phyloP scores from a whole-genome alignment of 1,139 yeast genomes.

The Chernovozyma aurita region DNA sequence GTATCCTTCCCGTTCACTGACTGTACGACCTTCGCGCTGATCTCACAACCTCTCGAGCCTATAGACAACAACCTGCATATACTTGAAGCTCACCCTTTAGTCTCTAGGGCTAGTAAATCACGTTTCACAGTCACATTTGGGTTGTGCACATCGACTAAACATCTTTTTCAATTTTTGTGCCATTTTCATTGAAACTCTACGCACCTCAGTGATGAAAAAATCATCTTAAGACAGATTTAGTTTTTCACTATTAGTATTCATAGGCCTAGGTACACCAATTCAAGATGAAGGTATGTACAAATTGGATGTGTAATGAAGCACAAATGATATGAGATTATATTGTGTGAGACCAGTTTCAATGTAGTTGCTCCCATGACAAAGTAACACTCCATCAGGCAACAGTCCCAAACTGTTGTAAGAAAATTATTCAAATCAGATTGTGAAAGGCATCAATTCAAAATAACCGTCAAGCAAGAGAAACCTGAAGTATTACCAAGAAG shows the following conservation, averaged over 20 bases:
- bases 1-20: too few relatives aligned
- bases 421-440: too few relatives aligned
- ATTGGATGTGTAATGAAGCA: neutral
- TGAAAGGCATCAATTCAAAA: too few relatives aligned
- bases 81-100: too few relatives aligned
- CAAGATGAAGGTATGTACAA: constrained; percentile 36
- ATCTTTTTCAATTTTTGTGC: constrained; percentile 4
- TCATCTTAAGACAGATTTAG: constrained; percentile 5
- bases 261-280: constrained; percentile 28
- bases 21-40: too few relatives aligned
- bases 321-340: neutral
- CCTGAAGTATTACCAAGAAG: too few relatives aligned
- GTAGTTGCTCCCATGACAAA: too few relatives aligned
- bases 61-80: too few relatives aligned
- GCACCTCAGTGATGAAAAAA: constrained; percentile 6
- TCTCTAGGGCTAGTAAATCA: constrained; percentile 10
- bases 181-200: neutral
- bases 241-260: constrained; percentile 5
- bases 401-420: too few relatives aligned
- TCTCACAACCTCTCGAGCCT: too few relatives aligned
- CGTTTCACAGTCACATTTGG: constrained; percentile 24
- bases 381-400: too few relatives aligned
- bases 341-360: neutral
- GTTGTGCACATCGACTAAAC: neutral
- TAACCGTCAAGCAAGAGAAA: too few relatives aligned